Evolutionary conservation across 257 asterid genomes (phyloP).

Genomic region (Capsicum pubescens): DNA sequence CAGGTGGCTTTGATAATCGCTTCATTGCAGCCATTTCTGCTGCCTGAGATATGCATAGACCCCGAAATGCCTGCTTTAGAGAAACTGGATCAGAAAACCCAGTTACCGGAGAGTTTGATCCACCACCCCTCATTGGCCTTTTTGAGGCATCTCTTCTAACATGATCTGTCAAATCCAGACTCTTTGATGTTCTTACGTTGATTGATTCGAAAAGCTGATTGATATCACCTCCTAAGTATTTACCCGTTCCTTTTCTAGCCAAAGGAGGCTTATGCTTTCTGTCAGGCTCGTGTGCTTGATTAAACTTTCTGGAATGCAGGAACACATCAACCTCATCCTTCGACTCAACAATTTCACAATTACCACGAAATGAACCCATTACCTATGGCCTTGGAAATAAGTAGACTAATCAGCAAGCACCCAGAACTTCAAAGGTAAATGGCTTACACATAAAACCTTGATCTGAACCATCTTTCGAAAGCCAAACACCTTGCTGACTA

Average conservation of each 20-base stretch:
- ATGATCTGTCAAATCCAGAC: conserved; percentile 55
- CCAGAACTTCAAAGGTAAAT: conserved; percentile 27
- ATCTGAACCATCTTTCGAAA: too few species aligned
- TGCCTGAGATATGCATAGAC: conserved; percentile 93
- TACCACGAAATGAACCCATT: conserved; percentile 66
- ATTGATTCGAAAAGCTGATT: conserved; percentile 59
- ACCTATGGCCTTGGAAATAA: background rate
- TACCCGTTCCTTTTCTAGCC: conserved; percentile 40
- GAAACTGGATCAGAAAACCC: conserved; percentile 90
- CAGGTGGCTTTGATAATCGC: conserved; percentile 64
- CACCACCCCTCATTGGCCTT: conserved; percentile 72
- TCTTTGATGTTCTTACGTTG: conserved; percentile 46
- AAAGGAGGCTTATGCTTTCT: conserved; percentile 49
- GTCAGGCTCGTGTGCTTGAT: conserved; percentile 32
- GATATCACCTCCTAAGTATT: conserved; percentile 51
- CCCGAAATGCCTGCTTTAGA: conserved; percentile 88
- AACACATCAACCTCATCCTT: conserved; percentile 50
- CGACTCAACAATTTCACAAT: conserved; percentile 73
- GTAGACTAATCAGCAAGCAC: conserved; percentile 28
- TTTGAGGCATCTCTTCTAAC: conserved; percentile 55
- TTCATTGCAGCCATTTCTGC: conserved; percentile 88
- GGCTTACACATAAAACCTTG: background rate
- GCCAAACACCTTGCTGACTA: conserved; percentile 5
- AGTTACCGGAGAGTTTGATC: conserved; percentile 66
- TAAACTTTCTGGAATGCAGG: conserved; percentile 29